Conservation (phyloP, 352 stramenopile genomes). For the Globisporangium apiculatum region DNA sequence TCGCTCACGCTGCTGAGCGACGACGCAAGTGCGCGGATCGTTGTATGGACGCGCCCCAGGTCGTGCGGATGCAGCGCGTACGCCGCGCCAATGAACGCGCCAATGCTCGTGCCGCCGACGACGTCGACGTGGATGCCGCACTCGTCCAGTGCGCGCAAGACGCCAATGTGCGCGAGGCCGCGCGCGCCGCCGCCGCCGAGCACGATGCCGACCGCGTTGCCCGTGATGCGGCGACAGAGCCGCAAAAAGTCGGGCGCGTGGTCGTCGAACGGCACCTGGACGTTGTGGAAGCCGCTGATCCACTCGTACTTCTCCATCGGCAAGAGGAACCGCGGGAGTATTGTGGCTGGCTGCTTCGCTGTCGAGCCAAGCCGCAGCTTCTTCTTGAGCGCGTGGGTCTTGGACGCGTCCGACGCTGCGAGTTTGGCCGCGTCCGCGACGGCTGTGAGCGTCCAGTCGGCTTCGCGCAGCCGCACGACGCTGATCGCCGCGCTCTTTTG, state of each 20-base stretch:
- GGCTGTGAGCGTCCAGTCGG: conserved; percentile 65
- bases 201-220: conserved; percentile 90
- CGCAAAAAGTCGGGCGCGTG: conserved; percentile 76
- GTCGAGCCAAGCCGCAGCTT: conserved; percentile 31
- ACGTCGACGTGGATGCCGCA: conserved; percentile 91
- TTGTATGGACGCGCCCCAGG: conserved; percentile 43
- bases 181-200: conserved; percentile 91
- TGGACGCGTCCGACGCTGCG: conserved; percentile 39
- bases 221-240: conserved; percentile 87
- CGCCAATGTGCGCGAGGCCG: conserved; percentile 92
- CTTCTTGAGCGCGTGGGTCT: conserved; percentile 46
- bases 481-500: conserved; percentile 69
- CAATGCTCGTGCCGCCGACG: conserved; percentile 90
- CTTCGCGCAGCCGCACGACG: conserved; percentile 69
- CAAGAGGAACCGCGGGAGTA: conserved; percentile 62
- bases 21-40: conserved; percentile 47
- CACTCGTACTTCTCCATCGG: conserved; percentile 84
- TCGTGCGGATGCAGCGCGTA: conserved; percentile 78
- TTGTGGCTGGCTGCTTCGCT: conserved; percentile 34
- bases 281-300: conserved; percentile 83
- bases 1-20: conserved; percentile 65
- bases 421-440: conserved; percentile 36
- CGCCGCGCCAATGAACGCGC: conserved; percentile 77
- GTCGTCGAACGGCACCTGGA: conserved; percentile 71
- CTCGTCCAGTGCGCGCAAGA: conserved; percentile 90